phyloP scores from a whole-genome alignment of 371 early-diverging fungal species.

The Mortierella sp. region DNA sequence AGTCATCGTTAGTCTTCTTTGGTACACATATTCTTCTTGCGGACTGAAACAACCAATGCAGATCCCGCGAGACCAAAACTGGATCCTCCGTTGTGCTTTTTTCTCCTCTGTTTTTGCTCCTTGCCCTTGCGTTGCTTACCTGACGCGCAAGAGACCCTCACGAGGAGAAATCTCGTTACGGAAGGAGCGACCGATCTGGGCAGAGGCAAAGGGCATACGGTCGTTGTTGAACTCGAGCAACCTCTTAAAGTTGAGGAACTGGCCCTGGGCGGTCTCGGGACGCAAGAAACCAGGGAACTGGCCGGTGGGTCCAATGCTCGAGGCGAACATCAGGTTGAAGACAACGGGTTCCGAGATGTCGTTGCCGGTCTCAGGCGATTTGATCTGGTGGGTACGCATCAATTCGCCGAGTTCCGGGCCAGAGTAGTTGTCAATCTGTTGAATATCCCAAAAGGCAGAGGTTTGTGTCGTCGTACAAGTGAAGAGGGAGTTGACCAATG shows the following conservation, averaged over 20 bases:
- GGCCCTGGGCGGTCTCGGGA: conserved; percentile 99
- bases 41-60: neutral
- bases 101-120: neutral
- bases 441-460: no score
- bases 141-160: conserved; percentile 97
- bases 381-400: conserved; percentile 90
- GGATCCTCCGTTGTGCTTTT: neutral
- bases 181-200: conserved; percentile 99
- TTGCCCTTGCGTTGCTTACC: no score
- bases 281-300: conserved; percentile 92
- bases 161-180: conserved; percentile 99
- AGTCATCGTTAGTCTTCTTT: neutral
- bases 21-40: neutral
- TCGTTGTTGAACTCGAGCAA: conserved; percentile 98
- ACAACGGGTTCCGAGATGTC: conserved; percentile 91
- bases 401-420: conserved; percentile 91
- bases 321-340: conserved; percentile 99
- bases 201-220: conserved; percentile 99
- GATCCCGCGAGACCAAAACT: neutral
- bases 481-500: neutral
- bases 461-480: neutral
- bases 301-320: conserved; percentile 98
- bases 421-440: conserved; percentile 92
- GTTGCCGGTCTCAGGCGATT: conserved; percentile 94
- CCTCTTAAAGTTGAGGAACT: conserved; percentile 99